Evolutionary conservation across 495 filamentous ascomycete genomes (phyloP), one percentile per base, ranked within the genome.

Genomic region (Penicillium pulvis): DNA sequence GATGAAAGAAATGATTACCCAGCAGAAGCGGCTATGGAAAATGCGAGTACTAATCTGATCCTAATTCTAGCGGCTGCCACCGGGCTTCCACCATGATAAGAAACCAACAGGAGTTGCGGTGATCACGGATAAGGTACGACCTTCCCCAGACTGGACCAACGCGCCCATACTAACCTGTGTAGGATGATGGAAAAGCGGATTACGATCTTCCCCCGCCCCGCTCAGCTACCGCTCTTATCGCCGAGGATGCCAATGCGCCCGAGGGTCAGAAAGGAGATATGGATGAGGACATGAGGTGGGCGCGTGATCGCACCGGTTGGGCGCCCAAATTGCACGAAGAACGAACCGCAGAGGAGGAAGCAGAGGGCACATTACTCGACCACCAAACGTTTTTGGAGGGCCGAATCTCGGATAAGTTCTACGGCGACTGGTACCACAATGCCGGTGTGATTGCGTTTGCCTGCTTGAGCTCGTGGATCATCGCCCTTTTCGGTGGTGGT

Each of bases 351-450:
- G 76, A 84, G 46, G 75, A 80, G 19, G 69, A 75, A 3, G 77
- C 83, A n/a, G 80, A 79, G 17, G 85, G 85, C 49, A 92, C 81
- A 50, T 67, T 96, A 66, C 79, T 95, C 39, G 92, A 98, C 68
- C 92, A 97, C 69, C 83, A 91, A 64, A 94, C 90, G 16, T 90
- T 85, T 70, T 60, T 99, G n/a, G 94, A 98, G 70, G 81, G 83
- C 20, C 89, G 86, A 68, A 67, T 99, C 20, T 84, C 91, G 23
- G 94, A 99, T 62, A 90, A 92, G 66, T 93, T 93, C 71, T 99
- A 87, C 73, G 94, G 94, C 66, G 93, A 97, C 66, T 99, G 94
- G 94, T 98, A 97, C 71, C 92, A 98, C 71, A 98, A 99, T 72
- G 87, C 92, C 16, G 94, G 76, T 26, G 79, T 98, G 55, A 97